Percentiles rank a stretch among this genome's conserved stretches.
Conservation (phyloP, 2,329 filamentous ascomycete species). For the Fonsecaea nubica region DNA sequence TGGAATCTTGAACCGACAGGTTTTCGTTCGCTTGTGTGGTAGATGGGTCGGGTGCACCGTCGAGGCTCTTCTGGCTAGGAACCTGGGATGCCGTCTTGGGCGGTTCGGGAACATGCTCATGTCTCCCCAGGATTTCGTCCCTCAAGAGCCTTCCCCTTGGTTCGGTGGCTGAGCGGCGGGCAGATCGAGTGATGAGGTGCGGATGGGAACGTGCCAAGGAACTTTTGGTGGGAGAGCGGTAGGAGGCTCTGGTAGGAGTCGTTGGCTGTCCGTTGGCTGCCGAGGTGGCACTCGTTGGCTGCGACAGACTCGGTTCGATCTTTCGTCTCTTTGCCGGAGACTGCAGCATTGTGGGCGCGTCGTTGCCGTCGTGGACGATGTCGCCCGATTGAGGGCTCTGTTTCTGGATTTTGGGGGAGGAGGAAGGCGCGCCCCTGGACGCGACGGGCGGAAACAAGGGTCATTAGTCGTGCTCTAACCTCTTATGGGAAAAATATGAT, state of each 20-base stretch:
- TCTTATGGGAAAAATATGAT: background rate
- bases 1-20: background rate
- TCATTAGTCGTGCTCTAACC: background rate
- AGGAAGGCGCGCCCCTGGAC: constrained; percentile 12
- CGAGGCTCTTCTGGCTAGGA: too few species aligned
- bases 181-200: constrained; percentile 32
- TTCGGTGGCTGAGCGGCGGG: constrained; percentile 18
- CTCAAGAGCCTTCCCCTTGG: constrained; percentile 28
- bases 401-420: background rate
- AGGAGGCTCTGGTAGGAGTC: constrained; percentile 39
- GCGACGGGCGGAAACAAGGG: constrained; percentile 9
- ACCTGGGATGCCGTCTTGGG: constrained; percentile 1
- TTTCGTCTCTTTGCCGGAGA: constrained; percentile 36
- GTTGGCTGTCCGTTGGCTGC: constrained; percentile 21
- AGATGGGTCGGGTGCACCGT: background rate
- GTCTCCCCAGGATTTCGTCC: constrained; percentile 30
- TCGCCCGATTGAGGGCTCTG: background rate
- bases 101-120: background rate
- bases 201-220: constrained; percentile 41
- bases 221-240: constrained; percentile 41
- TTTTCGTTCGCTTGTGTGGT: background rate
- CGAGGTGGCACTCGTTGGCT: background rate
- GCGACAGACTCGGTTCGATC: constrained; percentile 8
- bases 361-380: constrained; percentile 14
- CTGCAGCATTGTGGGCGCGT: constrained; percentile 22